Base-by-base conservation (phyloP, 345 rosid genomes). In the Arabis hirsuta region DNA sequence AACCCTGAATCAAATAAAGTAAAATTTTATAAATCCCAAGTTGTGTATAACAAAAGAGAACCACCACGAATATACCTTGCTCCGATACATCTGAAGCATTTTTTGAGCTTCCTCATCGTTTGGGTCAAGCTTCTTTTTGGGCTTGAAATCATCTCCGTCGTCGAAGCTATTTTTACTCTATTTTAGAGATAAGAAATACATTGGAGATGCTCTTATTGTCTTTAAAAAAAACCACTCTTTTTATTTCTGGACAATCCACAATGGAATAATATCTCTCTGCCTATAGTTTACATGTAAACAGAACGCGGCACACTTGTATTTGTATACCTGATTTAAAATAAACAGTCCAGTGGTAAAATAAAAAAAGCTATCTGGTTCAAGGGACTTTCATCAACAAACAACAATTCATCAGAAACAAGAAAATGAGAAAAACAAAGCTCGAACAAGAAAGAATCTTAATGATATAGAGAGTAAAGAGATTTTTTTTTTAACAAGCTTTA, bases 401-500 rank as follows among this genome's bases (percentile, higher is more conserved):
- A 44, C 32, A 55, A 26, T 26, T 24, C 51, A 34, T 46, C 31
- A 34, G 19, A 3, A 36, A 65, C 44, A 55, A 12, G 51, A 29
- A 73, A 41, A 7, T 3, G 26, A 50, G 26, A 47, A 27, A 47
- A 47, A 56, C 2, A 3, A 54, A 63, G 57, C 7, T 64, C 14
- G n/a, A 55, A 20, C 46, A 31, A 9, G 38, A 0, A 39, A 57
- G 6, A 20, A 6, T 20, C 53, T 56, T 56, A 51, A 43, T 51
- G 55, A 20, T 59, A 66, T 20, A 67, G n/a, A 51, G 31, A 52
- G 5, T 29, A 57, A 9, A 29, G 27, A 52, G 3, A 48, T 1
- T 4, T 12, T 36, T 36, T 34, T 6, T 60, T 73, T 83, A 94
- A 82, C 98, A 94, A 34, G 88, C 81, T 70, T 88, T 88, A 73